These are phyloP conservation scores for Rhizophora apiculata DNA, from an alignment of 345 rosid species.

Conservation along the genomic window DNA sequence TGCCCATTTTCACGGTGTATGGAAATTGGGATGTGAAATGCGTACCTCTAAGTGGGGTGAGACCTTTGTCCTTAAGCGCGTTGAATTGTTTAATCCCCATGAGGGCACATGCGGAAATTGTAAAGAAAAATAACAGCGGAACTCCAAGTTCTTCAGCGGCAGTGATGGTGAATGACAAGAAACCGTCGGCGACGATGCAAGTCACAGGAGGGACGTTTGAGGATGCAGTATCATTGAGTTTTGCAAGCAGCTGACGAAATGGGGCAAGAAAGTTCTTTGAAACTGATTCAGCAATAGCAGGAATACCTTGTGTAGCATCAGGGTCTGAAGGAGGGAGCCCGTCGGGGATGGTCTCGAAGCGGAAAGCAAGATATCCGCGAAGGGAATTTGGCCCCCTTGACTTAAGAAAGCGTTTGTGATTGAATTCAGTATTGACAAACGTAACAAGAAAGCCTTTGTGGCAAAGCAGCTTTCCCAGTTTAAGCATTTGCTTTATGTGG, in stretches of 20 bases:
- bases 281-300: no score
- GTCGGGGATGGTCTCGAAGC: slow-evolving; percentile 1
- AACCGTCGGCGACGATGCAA: slow-evolving; percentile 17
- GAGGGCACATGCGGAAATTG: slow-evolving; percentile 5
- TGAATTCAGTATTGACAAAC: background rate
- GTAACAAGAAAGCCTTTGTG: background rate
- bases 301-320: no score
- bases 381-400: slow-evolving; percentile 1
- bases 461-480: background rate
- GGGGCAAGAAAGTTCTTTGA: no score
- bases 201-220: slow-evolving; percentile 4
- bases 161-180: slow-evolving; percentile 1
- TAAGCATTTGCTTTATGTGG: background rate
- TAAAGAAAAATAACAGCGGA: background rate
- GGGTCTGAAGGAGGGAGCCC: background rate
- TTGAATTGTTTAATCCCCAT: slow-evolving; percentile 9
- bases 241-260: background rate
- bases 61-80: slow-evolving; percentile 6
- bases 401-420: background rate
- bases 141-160: slow-evolving; percentile 15
- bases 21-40: no score
- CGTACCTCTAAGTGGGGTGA: slow-evolving; percentile 13
- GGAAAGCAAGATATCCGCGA: background rate
- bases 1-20: background rate
- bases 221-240: background rate